Evolutionary conservation across 352 stramenopile genomes (phyloP).

Genomic region (Phytopythium vexans): DNA sequence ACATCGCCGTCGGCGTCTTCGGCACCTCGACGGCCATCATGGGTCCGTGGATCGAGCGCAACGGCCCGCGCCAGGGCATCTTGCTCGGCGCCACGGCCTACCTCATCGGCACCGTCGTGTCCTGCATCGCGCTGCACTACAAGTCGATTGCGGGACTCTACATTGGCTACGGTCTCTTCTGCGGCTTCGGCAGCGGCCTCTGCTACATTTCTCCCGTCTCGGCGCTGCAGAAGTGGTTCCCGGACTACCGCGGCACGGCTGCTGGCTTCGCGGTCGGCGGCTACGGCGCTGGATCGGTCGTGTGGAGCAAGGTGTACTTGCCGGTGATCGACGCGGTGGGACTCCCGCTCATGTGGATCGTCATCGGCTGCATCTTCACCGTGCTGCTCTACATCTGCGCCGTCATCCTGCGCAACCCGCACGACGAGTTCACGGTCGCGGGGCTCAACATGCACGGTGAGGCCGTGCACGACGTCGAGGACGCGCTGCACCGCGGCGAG

Average conservation of each 20-base stretch:
- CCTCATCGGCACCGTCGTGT: slow-evolving; percentile 40
- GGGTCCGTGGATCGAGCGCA: slow-evolving; percentile 69
- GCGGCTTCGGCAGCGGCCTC: slow-evolving; percentile 62
- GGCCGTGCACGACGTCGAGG: slow-evolving; percentile 25
- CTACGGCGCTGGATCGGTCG: slow-evolving; percentile 57
- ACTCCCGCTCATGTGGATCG: slow-evolving; percentile 44
- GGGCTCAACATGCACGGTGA: slow-evolving; percentile 64
- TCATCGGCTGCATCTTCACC: slow-evolving; percentile 41
- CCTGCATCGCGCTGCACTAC: slow-evolving; percentile 38
- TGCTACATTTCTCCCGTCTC: slow-evolving; percentile 75
- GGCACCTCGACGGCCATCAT: slow-evolving; percentile 62
- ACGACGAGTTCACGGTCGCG: slow-evolving; percentile 45
- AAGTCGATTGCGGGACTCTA: slow-evolving; percentile 45
- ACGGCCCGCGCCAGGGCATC: slow-evolving; percentile 49
- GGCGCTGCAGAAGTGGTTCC: slow-evolving; percentile 72
- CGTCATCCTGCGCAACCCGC: slow-evolving; percentile 46
- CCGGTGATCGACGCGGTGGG: slow-evolving; percentile 46
- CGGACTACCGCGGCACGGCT: slow-evolving; percentile 61
- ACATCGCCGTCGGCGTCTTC: slow-evolving; percentile 61
- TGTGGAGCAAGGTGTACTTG: slow-evolving; percentile 64
- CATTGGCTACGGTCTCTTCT: slow-evolving; percentile 64
- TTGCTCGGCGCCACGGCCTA: slow-evolving; percentile 49
- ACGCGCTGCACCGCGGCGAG: slow-evolving; percentile 11
- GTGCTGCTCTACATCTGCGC: slow-evolving; percentile 40
- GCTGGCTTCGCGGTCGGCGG: slow-evolving; percentile 63